Conservation (phyloP, 148 eudicot genomes). For the Silene uniflora region DNA sequence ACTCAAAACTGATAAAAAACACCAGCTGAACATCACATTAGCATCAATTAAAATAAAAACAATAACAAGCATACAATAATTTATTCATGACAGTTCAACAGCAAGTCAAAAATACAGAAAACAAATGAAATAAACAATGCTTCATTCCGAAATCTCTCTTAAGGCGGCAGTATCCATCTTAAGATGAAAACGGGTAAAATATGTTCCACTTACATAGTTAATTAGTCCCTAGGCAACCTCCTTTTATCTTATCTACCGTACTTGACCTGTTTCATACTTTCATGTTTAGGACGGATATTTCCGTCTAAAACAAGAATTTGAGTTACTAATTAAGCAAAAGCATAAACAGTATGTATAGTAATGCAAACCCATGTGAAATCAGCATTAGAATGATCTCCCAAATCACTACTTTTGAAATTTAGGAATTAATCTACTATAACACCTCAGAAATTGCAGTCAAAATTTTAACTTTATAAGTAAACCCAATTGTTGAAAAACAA, state of each 20-base stretch:
- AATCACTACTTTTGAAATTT: conserved; percentile 15
- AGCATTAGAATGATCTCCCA: conserved; percentile 24
- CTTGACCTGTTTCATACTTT: too few relatives aligned
- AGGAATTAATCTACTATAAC: conserved; percentile 2
- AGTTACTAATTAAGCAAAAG: conserved; percentile 15
- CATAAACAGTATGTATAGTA: conserved; percentile 6
- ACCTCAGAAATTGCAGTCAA: conserved; percentile 4
- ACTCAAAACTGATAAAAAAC: conserved; percentile 24
- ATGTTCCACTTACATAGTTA: too few relatives aligned
- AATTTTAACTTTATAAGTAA: background rate
- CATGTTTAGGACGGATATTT: too few relatives aligned
- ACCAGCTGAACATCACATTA: conserved; percentile 39
- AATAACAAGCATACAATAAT: conserved; percentile 18
- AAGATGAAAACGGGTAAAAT: too few relatives aligned
- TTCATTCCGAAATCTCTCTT: background rate
- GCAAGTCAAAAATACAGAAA: conserved; percentile 22
- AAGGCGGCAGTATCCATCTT: too few relatives aligned
- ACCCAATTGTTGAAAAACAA: background rate
- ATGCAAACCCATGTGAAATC: conserved; percentile 31
- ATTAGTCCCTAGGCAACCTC: too few relatives aligned
- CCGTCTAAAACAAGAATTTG: too few relatives aligned
- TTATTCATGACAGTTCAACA: conserved; percentile 17
- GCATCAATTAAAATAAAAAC: conserved; percentile 24
- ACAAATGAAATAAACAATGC: conserved; percentile 15
- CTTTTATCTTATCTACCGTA: too few relatives aligned